Base-by-base conservation (phyloP, 192 early-diverging fungal genomes). In the Coemansia sp. region DNA sequence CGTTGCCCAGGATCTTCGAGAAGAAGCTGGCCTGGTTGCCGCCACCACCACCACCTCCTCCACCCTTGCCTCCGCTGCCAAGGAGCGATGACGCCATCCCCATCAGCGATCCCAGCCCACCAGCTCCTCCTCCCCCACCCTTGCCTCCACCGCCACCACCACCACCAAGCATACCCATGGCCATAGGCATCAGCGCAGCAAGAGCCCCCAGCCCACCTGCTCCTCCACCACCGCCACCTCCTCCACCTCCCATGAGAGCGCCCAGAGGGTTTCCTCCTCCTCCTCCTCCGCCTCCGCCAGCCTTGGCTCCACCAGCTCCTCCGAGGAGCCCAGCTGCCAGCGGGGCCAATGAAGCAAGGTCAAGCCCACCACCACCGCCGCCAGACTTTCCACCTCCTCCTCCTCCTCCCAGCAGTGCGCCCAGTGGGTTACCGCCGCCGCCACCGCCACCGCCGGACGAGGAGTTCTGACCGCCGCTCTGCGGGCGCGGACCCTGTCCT, bases 41-140 rank as follows among this genome's bases (percentile, higher is more conserved):
- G 24, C 69, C 40, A 6, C 70, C 65, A 17, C 66, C 69, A 4
- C 66, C 59, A 36, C 66, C n/a, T n/a, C n/a, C 60, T 11, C 68
- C 61, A 1, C 46, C 24, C 39, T 40, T 62, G 14, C 35, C 62
- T 0, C 54, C 69, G 10, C 69, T 60, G 45, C 77, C 77, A 6
- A 82, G 79, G 74, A 82, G 77, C 3, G 71, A 67, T n/a, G 61
- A 42, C 21, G 79, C 79, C 44, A 82, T 77, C 50, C 72, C 71
- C 6, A 74, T 65, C 17, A 82, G 74, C 3, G 79, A 68, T 1
- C 70, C 79, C 1, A 82, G 68, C 0, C 74, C 79, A 14, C 75
- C 75, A 21, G 48, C 64, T 14, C 62, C 73, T 10, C 67, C 77
- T 4, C 78, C 69, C 11, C 70, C 63, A 14, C 50, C 13, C 37